These are phyloP conservation scores for Lactarius hengduanensis DNA, from an alignment of 768 basidiomycete genomes.

Conservation along the genomic window DNA sequence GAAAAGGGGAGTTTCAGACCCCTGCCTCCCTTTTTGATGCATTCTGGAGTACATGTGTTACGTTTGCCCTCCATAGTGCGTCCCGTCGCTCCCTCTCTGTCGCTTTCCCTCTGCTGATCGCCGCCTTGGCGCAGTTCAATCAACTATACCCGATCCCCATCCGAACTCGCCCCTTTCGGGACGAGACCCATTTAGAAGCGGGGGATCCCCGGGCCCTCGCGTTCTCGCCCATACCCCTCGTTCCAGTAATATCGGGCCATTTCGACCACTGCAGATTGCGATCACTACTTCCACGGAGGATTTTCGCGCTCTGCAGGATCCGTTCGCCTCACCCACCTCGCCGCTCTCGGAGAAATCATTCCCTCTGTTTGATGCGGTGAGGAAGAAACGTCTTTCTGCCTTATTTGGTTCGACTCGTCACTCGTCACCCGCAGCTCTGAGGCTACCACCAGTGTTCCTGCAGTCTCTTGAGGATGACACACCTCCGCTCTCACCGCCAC, in stretches of 20 bases:
- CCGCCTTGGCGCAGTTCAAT: constrained; percentile 17
- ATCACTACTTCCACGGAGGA: constrained; percentile 14
- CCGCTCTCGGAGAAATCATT: constrained; percentile 20
- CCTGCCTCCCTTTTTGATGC: constrained; percentile 26
- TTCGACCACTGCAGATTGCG: background rate
- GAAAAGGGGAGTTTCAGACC: constrained; percentile 25
- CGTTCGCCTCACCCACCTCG: constrained; percentile 22
- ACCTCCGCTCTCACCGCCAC: constrained; percentile 18
- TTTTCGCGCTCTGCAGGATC: constrained; percentile 22
- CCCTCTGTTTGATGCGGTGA: constrained; percentile 19
- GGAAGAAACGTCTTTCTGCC: constrained; percentile 20
- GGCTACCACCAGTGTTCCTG: background rate
- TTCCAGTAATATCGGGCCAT: constrained; percentile 7
- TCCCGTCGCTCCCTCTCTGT: constrained; percentile 1
- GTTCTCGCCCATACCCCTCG: constrained; percentile 7
- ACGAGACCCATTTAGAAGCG: background rate
- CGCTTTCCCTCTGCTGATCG: constrained; percentile 9
- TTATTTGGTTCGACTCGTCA: constrained; percentile 11
- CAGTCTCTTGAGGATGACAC: constrained; percentile 15
- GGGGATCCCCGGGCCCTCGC: background rate
- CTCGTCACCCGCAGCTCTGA: constrained; percentile 22
- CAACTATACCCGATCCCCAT: constrained; percentile 16
- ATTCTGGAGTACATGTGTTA: constrained; percentile 21
- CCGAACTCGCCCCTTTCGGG: constrained; percentile 6
- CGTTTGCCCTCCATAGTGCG: constrained; percentile 24